Base-by-base conservation (phyloP, 1,284 basidiomycete genomes). In the Coriolopsis trogii region DNA sequence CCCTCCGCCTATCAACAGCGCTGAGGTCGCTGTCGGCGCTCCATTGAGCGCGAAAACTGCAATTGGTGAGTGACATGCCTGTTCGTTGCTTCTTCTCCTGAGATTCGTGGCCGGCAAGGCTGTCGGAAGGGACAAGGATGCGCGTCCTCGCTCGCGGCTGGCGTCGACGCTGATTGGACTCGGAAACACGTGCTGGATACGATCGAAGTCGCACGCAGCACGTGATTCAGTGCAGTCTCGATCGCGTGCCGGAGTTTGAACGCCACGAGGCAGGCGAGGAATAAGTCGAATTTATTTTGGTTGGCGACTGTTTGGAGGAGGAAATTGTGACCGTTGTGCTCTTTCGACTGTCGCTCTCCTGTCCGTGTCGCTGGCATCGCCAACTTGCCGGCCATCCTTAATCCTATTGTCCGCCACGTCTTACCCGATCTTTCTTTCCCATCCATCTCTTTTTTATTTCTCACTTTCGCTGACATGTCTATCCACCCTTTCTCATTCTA, bases 221-320 rank as follows among this genome's bases (percentile, higher is more conserved):
- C 56, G 56, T 58, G 56, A 58, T 25, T 8, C 5, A 12, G n/a
- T 29, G 36, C 41, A 48, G 54, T 54, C 43, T 51, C 49, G 43
- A 29, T 42, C 42, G 52, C 50, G 52, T 34, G 36, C 49, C 61
- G 59, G 57, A 59, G 59, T 59, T 54, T 58, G 53, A 59, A 62
- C 46, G 50, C 55, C 58, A 57, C 61, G 55, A n/a, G n/a, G n/a
- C 47, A 52, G 40, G 41, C 51, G 41, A 33, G 24, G 45, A 48
- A 18, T 29, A 29, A 37, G n/a, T 34, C n/a, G 33, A n/a, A 10
- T 55, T 58, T 56, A 58, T 51, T 50, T 47, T 55, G 46, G 52
- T n/a, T n/a, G n/a, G n/a, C n/a, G n/a, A n/a, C n/a, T n/a, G n/a
- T n/a, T n/a, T n/a, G n/a, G 34, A 25, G 20, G 23, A 16, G 13